Percentiles rank a stretch among this genome's conserved stretches.
phyloP scores from a whole-genome alignment of 2,329 filamentous ascomycete species.

The Pseudogymnoascus sp. region DNA sequence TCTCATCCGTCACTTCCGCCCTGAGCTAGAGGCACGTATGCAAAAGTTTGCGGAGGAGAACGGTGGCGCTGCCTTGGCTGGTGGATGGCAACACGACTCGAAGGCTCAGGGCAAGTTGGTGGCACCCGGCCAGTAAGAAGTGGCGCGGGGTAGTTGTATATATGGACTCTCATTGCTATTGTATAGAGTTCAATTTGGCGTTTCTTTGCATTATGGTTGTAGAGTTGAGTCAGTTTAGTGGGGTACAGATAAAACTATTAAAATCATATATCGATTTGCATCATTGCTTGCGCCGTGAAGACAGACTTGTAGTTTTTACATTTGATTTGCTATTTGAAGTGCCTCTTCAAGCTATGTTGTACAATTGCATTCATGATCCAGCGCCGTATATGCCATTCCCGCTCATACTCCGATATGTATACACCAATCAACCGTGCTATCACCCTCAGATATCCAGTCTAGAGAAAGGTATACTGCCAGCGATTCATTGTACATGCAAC shows the following conservation, averaged over 20 bases:
- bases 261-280: conserved; percentile 6
- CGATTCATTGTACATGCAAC: not conserved
- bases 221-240: conserved; percentile 11
- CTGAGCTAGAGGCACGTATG: conserved; percentile 89
- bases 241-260: conserved; percentile 7
- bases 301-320: not conserved
- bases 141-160: conserved; percentile 21
- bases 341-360: not conserved
- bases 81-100: conserved; percentile 78
- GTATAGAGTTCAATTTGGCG: conserved; percentile 11
- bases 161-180: conserved; percentile 16
- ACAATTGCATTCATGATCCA: not conserved
- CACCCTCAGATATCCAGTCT: not conserved
- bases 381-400: conserved; percentile 7
- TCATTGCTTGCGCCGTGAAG: not conserved
- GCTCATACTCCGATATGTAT: conserved; percentile 4
- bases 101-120: conserved; percentile 74
- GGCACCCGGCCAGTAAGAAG: conserved; percentile 75
- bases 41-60: conserved; percentile 67
- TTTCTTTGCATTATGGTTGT: conserved; percentile 12
- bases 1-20: conserved; percentile 95
- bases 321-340: not conserved
- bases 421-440: not conserved
- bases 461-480: not conserved
- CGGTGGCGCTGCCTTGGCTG: conserved; percentile 71